Conservation (phyloP, 2,329 filamentous ascomycete genomes). For the Aspergillus fijiensis region DNA sequence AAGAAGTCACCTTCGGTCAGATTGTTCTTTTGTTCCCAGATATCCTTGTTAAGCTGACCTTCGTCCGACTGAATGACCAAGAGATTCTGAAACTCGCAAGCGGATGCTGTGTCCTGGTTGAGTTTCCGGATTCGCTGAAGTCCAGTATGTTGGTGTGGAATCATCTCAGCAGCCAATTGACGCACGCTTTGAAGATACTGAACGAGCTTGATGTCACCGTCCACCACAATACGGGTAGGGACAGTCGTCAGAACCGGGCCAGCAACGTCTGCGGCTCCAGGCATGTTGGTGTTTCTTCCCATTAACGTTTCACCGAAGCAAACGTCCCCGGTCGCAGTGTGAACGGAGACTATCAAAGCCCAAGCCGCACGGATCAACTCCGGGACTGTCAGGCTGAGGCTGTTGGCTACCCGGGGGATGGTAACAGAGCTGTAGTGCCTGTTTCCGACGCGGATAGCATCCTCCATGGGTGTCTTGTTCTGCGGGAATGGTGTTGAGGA, state of each 20-base stretch:
- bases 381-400: slow-evolving; percentile 44
- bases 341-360: slow-evolving; percentile 52
- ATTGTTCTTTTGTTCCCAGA: slow-evolving; percentile 43
- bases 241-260: slow-evolving; percentile 43
- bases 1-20: slow-evolving; percentile 59
- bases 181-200: slow-evolving; percentile 60
- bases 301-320: slow-evolving; percentile 57
- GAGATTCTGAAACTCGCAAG: slow-evolving; percentile 50
- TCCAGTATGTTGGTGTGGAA: slow-evolving; percentile 66
- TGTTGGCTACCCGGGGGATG: slow-evolving; percentile 20
- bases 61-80: slow-evolving; percentile 44
- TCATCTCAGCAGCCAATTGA: slow-evolving; percentile 55
- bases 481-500: slow-evolving; percentile 32
- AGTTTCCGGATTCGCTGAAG: slow-evolving; percentile 54
- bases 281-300: slow-evolving; percentile 54
- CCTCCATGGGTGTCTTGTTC: slow-evolving; percentile 20
- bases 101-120: slow-evolving; percentile 48
- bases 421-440: slow-evolving; percentile 25
- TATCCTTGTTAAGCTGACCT: slow-evolving; percentile 20
- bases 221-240: slow-evolving; percentile 41
- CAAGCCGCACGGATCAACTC: slow-evolving; percentile 54
- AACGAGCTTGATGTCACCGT: slow-evolving; percentile 36
- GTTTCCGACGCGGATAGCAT: slow-evolving; percentile 27
- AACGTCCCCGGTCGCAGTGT: slow-evolving; percentile 49
- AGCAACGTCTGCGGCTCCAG: slow-evolving; percentile 49